Base-by-base conservation (phyloP, 805 yeast genomes). In the Citeromyces matritensis region DNA sequence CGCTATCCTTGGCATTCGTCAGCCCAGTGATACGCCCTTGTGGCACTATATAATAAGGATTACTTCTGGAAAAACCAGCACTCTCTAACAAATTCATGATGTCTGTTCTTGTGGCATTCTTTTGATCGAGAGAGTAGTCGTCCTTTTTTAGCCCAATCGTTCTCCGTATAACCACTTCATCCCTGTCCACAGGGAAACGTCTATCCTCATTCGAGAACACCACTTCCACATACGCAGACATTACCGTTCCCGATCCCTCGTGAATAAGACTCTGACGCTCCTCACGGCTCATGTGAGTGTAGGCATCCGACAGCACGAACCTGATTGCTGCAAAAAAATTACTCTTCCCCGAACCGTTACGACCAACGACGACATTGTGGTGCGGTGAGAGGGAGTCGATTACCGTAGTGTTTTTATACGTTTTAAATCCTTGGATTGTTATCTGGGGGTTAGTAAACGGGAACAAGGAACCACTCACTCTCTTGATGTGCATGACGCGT, bases 331-430 rank as follows among this genome's bases (percentile, higher is more conserved):
- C 85, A 51, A 88, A 91, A 55, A 88, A 80, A 51, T 91, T 88
- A 26, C 95, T 82, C 50, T 91, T 88, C 6, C 98, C 98, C 6
- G 95, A 81, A n/a, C 96, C 96, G 53, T 86, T 86, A 31, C 94
- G 59, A 2, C 96, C 96, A 23, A 86, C 84, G 10, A 80, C 73
- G 13, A 88, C 93, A 54, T 88, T 88, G 46, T 77, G 79, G 33
- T 72, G 71, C 0, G 94, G 88, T 1, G 93, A 78, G 23, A 91
- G 59, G 10, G 70, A 61, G 27, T 80, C 91, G 9, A 86, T 69
- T 4, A 72, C 65, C 0, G 95, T 81, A 26, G 83, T 74, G 44
- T 81, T 78, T 53, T 80, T 79, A 50, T 85, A 88, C 39, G 97
- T 85, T 55, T 84, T 85, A 60, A 88, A 88, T 24, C 97, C 97